Base-by-base conservation (phyloP, 2,329 filamentous ascomycete genomes). In the Elsinoe australis region DNA sequence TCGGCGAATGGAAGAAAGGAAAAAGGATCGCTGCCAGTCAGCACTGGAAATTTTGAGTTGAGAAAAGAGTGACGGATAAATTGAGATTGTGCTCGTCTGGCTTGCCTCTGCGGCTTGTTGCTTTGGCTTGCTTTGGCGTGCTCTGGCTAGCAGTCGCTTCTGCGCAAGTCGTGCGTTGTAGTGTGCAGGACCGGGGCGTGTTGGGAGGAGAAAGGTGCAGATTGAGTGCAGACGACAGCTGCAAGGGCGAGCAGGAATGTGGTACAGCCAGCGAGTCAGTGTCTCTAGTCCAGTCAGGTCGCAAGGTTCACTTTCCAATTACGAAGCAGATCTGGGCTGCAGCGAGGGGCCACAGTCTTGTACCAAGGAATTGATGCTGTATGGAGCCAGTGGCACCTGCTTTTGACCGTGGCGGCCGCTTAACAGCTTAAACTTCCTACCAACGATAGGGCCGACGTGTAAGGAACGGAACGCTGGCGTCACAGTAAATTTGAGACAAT, bases 401-500 rank as follows among this genome's bases (percentile, higher is more conserved):
- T n/a, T 44, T 6, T 15, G 19, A 15, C 24, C 22, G 39, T 44
- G 39, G 39, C 24, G 39, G 39, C 39, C 39, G 39, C 39, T 44
- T 44, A 44, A 44, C 35, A 24, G 35, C 35, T 39, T 39, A 31
- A 44, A 44, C 22, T 44, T 17, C 15, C 28, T 14, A 21, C 14
- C 39, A 21, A 44, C 39, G 39, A 31, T 29, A 29, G 39, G 36
- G 36, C 36, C 36, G 36, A 41, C 36, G 36, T 41, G 21, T 28
- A 12, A 44, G 39, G 39, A 24, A 44, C 39, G 39, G 39, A 44
- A 44, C 39, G 39, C 39, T 44, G 39, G 39, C 39, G 39, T 44
- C 39, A 44, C 39, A 21, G 18, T 26, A 44, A 24, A 32, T 18
- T 32, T 44, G 28, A 44, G 39, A 44, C 39, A 44, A 15, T 32